Evolutionary conservation across 129 eudicot species (phyloP).

Genomic region (Lactuca saligna): DNA sequence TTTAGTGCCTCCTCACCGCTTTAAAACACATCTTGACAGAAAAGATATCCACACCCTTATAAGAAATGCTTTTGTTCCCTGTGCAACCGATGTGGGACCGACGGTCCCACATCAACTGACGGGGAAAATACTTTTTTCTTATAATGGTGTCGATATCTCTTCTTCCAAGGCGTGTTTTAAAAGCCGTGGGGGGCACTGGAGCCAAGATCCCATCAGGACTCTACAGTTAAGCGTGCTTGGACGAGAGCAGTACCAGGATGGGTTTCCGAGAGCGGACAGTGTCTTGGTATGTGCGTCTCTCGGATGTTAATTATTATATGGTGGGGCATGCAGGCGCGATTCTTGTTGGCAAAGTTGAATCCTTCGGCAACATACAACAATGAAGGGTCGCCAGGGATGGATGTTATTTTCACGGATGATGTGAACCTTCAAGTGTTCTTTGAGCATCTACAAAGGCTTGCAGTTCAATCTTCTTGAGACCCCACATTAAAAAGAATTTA

Average conservation of each 20-base stretch:
- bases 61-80: too few relatives aligned
- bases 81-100: too few relatives aligned
- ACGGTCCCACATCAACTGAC: too few relatives aligned
- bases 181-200: background rate
- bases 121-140: too few relatives aligned
- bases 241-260: slow-evolving; percentile 58
- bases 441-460: slow-evolving; percentile 93
- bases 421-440: slow-evolving; percentile 96
- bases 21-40: background rate
- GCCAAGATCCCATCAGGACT: background rate
- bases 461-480: slow-evolving; percentile 79
- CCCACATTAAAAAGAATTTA: slow-evolving; percentile 4
- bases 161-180: too few relatives aligned
- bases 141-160: too few relatives aligned
- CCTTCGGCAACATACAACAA: slow-evolving; percentile 91
- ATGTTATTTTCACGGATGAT: slow-evolving; percentile 87
- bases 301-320: background rate
- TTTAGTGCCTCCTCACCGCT: background rate
- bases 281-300: background rate
- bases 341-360: slow-evolving; percentile 86
- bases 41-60: background rate
- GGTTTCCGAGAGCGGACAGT: background rate
- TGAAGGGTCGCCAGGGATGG: slow-evolving; percentile 80
- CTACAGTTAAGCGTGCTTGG: slow-evolving; percentile 57
- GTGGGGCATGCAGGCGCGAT: slow-evolving; percentile 69